Evolutionary conservation across 2,329 filamentous ascomycete species (phyloP), one percentile per base, ranked within the genome.

Genomic region (Aspergillaceae sp.): DNA sequence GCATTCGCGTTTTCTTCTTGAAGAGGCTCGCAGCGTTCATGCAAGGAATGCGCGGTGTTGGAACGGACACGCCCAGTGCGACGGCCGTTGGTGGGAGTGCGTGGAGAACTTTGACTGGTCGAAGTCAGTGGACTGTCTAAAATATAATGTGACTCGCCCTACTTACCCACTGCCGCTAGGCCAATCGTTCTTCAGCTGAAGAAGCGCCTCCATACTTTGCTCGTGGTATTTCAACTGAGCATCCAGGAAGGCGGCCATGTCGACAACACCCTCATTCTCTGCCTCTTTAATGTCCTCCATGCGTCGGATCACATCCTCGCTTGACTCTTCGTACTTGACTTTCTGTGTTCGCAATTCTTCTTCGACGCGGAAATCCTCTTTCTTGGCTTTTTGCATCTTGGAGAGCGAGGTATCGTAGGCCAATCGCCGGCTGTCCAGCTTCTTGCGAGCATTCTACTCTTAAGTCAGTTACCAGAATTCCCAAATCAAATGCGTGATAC

Each of bases 211-310:
- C 45, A 86, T 80, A 63, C 88, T 95, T 50, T 86, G 83, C 64
- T 97, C 91, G 64, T 96, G 86, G 69, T 92, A 96, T 52, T 86
- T 84, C 48, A 97, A 76, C 70, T 97, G 86, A 36, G 87, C 85
- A 51, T 97, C 90, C 43, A 97, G 72, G 64, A 97, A 94, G 11
- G 80, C 74, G 3, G 82, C 82, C 47, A 97, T 73, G 60, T 95
- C 88, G 41, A 78, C 75, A 37, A 95, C 79, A 59, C 83, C 88
- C 52, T 97, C 91, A 38, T 75, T 76, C 67, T 97, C 91, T 26
- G 87, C 80, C 59, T 96, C 90, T 71, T 92, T 91, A 70, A 97
- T 94, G 61, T 97, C 91, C 68, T 94, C 82, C 92, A 97, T 97
- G 46, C 91, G 80, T 49, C 91, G 81, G 57, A 84, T 78, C 45